Evolutionary conservation across 140 eudicot species (phyloP).

Genomic region (Ambrosia hybrid): DNA sequence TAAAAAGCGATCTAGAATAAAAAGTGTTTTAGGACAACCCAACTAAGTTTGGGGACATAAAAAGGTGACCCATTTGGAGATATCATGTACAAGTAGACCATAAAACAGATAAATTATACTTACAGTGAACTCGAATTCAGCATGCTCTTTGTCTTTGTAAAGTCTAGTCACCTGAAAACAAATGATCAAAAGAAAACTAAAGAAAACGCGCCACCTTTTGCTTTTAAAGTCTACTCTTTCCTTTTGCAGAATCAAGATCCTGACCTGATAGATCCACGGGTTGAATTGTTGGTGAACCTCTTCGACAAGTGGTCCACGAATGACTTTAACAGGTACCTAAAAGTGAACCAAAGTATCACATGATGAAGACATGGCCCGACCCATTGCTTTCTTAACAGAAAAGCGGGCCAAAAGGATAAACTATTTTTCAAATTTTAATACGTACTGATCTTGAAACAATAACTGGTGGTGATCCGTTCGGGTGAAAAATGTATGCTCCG

Average conservation of each 20-base stretch:
- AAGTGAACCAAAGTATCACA: slow-evolving; percentile 17
- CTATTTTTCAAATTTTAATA: too few relatives aligned
- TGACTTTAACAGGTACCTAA: slow-evolving; percentile 69
- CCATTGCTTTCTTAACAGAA: neutral
- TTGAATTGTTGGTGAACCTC: slow-evolving; percentile 84
- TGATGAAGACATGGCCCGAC: neutral
- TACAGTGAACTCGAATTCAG: slow-evolving; percentile 89
- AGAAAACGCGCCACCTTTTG: too few relatives aligned
- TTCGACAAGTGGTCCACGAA: slow-evolving; percentile 82
- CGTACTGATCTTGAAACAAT: slow-evolving; percentile 44
- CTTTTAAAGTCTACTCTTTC: too few relatives aligned
- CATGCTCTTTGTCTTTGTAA: slow-evolving; percentile 87
- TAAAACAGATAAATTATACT: slow-evolving; percentile 28
- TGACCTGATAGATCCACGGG: slow-evolving; percentile 90
- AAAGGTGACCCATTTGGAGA: neutral
- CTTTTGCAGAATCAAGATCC: slow-evolving; percentile 19
- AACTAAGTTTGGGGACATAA: neutral
- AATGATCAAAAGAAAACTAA: neutral
- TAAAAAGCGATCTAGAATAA: too few relatives aligned
- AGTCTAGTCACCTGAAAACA: slow-evolving; percentile 68
- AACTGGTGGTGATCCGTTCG: slow-evolving; percentile 58
- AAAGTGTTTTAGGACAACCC: neutral
- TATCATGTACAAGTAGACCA: neutral
- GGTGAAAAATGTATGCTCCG: slow-evolving; percentile 95
- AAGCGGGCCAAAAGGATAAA: too few relatives aligned